A percentile compares a stretch with the other conserved stretches of the same genome.
Evolutionary conservation across 108 stramenopile species (phyloP).

Genomic region (Nitzschia putrida): DNA sequence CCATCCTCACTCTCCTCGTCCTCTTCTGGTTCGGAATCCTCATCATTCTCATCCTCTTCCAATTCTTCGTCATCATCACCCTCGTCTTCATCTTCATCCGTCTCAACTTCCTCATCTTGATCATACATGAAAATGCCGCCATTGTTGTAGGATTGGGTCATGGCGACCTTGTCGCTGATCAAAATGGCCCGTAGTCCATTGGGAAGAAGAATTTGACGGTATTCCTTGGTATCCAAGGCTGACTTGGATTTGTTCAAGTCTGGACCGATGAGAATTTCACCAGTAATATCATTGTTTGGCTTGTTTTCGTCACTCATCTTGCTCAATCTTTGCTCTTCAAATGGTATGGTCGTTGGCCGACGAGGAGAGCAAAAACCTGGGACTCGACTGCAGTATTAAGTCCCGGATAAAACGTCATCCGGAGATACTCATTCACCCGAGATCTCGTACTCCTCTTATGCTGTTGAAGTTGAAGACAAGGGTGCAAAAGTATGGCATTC

Average conservation of each 20-base stretch:
- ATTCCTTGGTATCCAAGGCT: conserved; percentile 70
- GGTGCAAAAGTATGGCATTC: no score
- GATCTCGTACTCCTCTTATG: no score
- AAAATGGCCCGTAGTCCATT: conserved; percentile 83
- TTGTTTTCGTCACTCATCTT: neutral
- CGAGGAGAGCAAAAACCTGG: no score
- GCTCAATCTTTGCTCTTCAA: no score
- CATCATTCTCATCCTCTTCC: conserved; percentile 1
- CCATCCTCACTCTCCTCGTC: conserved; percentile 41
- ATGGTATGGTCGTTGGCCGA: no score
- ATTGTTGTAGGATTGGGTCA: conserved; percentile 52
- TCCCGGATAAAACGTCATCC: no score
- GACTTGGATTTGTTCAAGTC: conserved; percentile 36
- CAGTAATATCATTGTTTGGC: neutral
- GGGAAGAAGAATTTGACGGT: conserved; percentile 78
- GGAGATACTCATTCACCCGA: no score
- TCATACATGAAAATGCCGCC: conserved; percentile 24
- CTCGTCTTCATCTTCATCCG: conserved; percentile 43
- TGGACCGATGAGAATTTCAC: conserved; percentile 20
- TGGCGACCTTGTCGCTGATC: conserved; percentile 78
- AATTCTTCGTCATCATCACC: conserved; percentile 33
- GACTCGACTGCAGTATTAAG: no score
- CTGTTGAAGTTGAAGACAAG: no score
- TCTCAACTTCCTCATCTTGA: conserved; percentile 39
- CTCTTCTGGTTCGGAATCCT: conserved; percentile 1